These are phyloP conservation scores for Suhomyces yuchorum DNA, from an alignment of 1,139 yeast species.

Conservation along the genomic window DNA sequence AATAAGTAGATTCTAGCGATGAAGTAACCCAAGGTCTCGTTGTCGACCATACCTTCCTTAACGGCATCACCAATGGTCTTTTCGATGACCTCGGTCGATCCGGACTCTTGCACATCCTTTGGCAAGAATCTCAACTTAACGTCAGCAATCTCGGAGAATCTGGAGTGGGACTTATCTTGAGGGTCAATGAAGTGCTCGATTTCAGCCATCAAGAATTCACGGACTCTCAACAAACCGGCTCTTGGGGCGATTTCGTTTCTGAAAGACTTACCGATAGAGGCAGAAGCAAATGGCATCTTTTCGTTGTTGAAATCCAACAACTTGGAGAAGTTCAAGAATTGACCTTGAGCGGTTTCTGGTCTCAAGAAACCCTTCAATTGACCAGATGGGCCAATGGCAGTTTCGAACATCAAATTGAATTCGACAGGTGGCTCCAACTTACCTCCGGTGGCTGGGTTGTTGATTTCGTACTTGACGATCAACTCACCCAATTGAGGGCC, in stretches of 20 bases:
- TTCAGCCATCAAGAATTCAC: slow-evolving; percentile 99
- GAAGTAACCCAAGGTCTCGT: slow-evolving; percentile 96
- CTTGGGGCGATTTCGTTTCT: slow-evolving; percentile 99
- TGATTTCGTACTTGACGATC: slow-evolving; percentile 76
- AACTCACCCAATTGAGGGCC: slow-evolving; percentile 91
- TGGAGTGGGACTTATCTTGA: slow-evolving; percentile 74
- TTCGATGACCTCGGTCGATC: slow-evolving; percentile 67
- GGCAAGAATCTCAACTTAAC: slow-evolving; percentile 78
- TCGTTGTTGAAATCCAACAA: slow-evolving; percentile 92
- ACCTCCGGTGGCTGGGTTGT: slow-evolving; percentile 89
- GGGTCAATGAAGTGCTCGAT: slow-evolving; percentile 99
- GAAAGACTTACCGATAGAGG: slow-evolving; percentile 97
- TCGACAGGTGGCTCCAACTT: slow-evolving; percentile 86
- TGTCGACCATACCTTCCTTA: slow-evolving; percentile 81
- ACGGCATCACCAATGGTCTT: slow-evolving; percentile 91
- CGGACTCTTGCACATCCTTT: slow-evolving; percentile 82
- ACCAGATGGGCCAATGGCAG: slow-evolving; percentile 99
- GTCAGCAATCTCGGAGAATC: slow-evolving; percentile 75
- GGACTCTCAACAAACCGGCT: slow-evolving; percentile 94
- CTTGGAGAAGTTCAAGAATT: slow-evolving; percentile 92
- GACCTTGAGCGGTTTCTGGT: slow-evolving; percentile 99
- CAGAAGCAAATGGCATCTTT: slow-evolving; percentile 98
- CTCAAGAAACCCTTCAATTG: slow-evolving; percentile 91
- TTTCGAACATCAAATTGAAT: slow-evolving; percentile 98
- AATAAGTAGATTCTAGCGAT: slow-evolving; percentile 89